These are phyloP conservation scores for Phytophthora melonis DNA, from an alignment of 352 stramenopile genomes.

Conservation along the genomic window DNA sequence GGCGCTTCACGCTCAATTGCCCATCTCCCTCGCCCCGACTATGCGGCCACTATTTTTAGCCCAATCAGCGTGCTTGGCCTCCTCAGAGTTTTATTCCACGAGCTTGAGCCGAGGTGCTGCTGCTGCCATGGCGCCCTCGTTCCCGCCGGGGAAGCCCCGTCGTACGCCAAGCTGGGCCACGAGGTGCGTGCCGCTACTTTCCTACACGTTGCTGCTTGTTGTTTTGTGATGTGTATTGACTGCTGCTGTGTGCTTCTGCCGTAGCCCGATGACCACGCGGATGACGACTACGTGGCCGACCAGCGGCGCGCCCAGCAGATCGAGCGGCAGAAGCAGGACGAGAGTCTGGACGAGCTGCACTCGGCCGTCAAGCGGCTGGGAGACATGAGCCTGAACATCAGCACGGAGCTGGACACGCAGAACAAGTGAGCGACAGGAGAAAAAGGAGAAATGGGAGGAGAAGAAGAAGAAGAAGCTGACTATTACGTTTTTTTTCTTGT, in stretches of 20 bases:
- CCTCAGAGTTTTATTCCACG: conserved; percentile 8
- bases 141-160: conserved; percentile 66
- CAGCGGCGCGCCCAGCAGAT: conserved; percentile 70
- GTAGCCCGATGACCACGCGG: conserved; percentile 56
- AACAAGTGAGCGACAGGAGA: conserved; percentile 57
- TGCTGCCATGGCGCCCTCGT: conserved; percentile 61
- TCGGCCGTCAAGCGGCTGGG: conserved; percentile 81
- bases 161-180: conserved; percentile 79
- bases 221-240: conserved; percentile 4
- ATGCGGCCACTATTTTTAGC: conserved; percentile 35
- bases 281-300: conserved; percentile 65
- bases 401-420: conserved; percentile 82
- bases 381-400: conserved; percentile 88
- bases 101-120: conserved; percentile 1
- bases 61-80: conserved; percentile 25
- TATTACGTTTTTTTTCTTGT: neutral
- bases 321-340: conserved; percentile 86
- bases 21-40: conserved; percentile 18
- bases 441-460: neutral
- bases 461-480: conserved; percentile 3
- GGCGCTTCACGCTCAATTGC: conserved; percentile 13
- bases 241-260: neutral
- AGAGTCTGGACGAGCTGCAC: conserved; percentile 83
- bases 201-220: neutral
- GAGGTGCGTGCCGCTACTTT: conserved; percentile 44